Conservation (phyloP, 495 filamentous ascomycete species). For the Penicillium robsamsonii region DNA sequence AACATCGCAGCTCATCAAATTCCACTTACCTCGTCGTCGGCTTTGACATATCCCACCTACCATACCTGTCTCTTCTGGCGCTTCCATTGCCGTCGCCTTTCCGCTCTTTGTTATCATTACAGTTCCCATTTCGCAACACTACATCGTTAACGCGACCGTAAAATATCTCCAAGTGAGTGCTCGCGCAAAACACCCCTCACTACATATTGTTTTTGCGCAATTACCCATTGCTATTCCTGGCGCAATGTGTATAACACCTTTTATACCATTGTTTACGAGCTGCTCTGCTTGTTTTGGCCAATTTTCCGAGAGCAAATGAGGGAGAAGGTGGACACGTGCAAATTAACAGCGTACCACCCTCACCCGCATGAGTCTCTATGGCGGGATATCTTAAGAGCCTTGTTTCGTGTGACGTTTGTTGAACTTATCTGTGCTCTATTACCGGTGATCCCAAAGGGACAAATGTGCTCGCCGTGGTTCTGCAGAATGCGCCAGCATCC, state of each 20-base stretch:
- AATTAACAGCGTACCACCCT: constrained; percentile 1
- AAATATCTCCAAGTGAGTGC: constrained; percentile 21
- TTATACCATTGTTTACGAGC: neutral
- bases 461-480: neutral
- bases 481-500: constrained; percentile 8
- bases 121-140: neutral
- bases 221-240: neutral
- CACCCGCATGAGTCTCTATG: neutral
- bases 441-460: neutral
- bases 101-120: neutral
- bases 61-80: neutral
- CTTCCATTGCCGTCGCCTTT: neutral
- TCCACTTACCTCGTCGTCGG: constrained; percentile 4
- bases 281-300: neutral
- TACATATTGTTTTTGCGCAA: constrained; percentile 3
- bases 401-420: neutral
- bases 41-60: constrained; percentile 1
- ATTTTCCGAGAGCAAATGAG: neutral
- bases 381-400: neutral
- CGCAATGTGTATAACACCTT: constrained; percentile 10
- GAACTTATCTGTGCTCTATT: neutral
- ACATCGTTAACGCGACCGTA: constrained; percentile 3
- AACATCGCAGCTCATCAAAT: constrained; percentile 19
- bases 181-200: constrained; percentile 17
- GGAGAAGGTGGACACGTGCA: constrained; percentile 12